Evolutionary conservation across 2,329 filamentous ascomycete species (phyloP).

Genomic region (Colletotrichum eleusines): DNA sequence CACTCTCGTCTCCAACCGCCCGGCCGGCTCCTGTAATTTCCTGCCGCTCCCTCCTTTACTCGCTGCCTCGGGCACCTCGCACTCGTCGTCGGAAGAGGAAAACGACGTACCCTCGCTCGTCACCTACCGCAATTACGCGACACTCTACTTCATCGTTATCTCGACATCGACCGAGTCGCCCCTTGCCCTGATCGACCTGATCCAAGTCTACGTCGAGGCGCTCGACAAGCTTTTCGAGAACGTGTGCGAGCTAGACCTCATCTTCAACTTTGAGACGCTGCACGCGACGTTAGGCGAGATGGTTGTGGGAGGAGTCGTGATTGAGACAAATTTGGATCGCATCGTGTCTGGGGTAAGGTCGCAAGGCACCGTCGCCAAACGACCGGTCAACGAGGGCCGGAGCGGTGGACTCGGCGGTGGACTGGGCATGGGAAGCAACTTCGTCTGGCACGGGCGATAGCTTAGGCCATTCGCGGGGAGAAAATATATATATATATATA

Average conservation of each 20-base stretch:
- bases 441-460: conserved; percentile 65
- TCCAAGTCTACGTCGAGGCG: conserved; percentile 97
- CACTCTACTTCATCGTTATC: conserved; percentile 98
- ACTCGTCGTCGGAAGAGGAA: conserved; percentile 74
- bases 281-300: conserved; percentile 93
- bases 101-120: conserved; percentile 95
- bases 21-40: conserved; percentile 96
- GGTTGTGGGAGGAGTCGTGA: conserved; percentile 93
- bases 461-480: conserved; percentile 13
- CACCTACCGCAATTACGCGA: conserved; percentile 98
- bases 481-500: no score
- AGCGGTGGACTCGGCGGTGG: conserved; percentile 60
- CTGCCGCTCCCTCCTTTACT: conserved; percentile 81
- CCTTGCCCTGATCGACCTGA: conserved; percentile 93
- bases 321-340: conserved; percentile 90
- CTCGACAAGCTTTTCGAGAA: conserved; percentile 97
- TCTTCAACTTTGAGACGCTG: conserved; percentile 98
- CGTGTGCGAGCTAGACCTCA: conserved; percentile 97
- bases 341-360: conserved; percentile 87
- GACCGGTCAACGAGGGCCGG: conserved; percentile 79
- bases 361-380: conserved; percentile 82
- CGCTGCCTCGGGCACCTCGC: conserved; percentile 71
- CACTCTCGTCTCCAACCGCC: conserved; percentile 90
- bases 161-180: conserved; percentile 96
- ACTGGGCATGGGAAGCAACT: conserved; percentile 68